Evolutionary conservation across 495 filamentous ascomycete genomes (phyloP).

Genomic region (Echria macrotheca): DNA sequence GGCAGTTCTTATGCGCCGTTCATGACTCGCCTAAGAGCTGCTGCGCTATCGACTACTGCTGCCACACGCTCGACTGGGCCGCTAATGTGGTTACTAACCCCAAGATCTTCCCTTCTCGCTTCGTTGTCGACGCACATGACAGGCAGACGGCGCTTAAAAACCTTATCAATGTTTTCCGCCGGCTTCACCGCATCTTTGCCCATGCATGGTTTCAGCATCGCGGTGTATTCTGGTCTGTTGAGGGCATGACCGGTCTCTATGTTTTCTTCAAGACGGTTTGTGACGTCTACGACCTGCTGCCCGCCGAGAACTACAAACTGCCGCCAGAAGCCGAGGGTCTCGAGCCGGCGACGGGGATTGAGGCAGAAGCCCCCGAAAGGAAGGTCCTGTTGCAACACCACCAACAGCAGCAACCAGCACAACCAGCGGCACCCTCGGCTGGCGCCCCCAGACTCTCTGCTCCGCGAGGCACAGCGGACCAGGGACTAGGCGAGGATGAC

Average conservation of each 20-base stretch:
- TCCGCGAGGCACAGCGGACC: no score
- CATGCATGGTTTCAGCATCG: slow-evolving; percentile 98
- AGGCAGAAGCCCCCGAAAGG: slow-evolving; percentile 21
- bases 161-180: slow-evolving; percentile 86
- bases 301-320: slow-evolving; percentile 90
- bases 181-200: slow-evolving; percentile 93
- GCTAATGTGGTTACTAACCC: slow-evolving; percentile 82
- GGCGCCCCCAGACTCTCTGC: no score
- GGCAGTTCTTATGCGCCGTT: slow-evolving; percentile 98
- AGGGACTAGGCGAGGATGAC: slow-evolving; percentile 31
- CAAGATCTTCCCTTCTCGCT: slow-evolving; percentile 85
- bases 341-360: slow-evolving; percentile 35
- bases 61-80: slow-evolving; percentile 96
- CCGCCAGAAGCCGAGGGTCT: slow-evolving; percentile 87
- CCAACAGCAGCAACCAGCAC: slow-evolving; percentile 15
- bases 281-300: slow-evolving; percentile 81
- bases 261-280: slow-evolving; percentile 96
- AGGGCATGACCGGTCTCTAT: slow-evolving; percentile 80
- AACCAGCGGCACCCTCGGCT: no score
- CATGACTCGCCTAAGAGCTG: slow-evolving; percentile 92
- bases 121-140: slow-evolving; percentile 61
- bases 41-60: slow-evolving; percentile 98
- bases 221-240: slow-evolving; percentile 93
- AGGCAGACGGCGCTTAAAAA: slow-evolving; percentile 68
- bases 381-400: slow-evolving; percentile 22